Percentiles rank a stretch among this genome's conserved stretches.
Evolutionary conservation across 2,329 filamentous ascomycete species (phyloP).

Genomic region (Fusarium siculi): DNA sequence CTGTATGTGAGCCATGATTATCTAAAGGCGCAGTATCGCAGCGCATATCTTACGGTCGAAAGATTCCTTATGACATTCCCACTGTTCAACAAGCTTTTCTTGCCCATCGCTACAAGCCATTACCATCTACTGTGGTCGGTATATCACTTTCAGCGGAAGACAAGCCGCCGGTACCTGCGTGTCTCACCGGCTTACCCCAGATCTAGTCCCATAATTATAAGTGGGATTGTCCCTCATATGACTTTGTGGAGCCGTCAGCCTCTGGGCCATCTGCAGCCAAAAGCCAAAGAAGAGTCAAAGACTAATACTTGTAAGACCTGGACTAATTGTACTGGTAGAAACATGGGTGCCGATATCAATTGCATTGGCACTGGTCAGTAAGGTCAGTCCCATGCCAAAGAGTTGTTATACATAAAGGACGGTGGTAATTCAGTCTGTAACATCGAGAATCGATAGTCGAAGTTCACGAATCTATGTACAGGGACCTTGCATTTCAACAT

Average conservation of each 20-base stretch:
- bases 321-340: slow-evolving; percentile 2
- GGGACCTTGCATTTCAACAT: not conserved
- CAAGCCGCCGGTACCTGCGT: slow-evolving; percentile 27
- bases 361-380: not conserved
- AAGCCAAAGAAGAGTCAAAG: not conserved
- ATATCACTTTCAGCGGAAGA: slow-evolving; percentile 8
- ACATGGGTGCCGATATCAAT: slow-evolving; percentile 24
- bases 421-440: not conserved
- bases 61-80: not conserved
- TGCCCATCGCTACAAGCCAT: not conserved
- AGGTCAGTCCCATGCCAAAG: not conserved
- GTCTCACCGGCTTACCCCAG: slow-evolving; percentile 35
- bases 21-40: not conserved
- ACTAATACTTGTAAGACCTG: slow-evolving; percentile 1
- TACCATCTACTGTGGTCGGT: not conserved
- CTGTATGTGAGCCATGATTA: not conserved
- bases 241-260: slow-evolving; percentile 3
- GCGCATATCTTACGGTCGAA: not conserved
- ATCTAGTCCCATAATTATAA: slow-evolving; percentile 29
- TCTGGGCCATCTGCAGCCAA: not conserved
- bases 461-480: not conserved
- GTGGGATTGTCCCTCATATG: not conserved
- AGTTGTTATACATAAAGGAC: not conserved
- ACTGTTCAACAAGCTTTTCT: not conserved
- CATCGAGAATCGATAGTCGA: not conserved